phyloP scores from a whole-genome alignment of 768 basidiomycete genomes.

The Podaxis sp. region DNA sequence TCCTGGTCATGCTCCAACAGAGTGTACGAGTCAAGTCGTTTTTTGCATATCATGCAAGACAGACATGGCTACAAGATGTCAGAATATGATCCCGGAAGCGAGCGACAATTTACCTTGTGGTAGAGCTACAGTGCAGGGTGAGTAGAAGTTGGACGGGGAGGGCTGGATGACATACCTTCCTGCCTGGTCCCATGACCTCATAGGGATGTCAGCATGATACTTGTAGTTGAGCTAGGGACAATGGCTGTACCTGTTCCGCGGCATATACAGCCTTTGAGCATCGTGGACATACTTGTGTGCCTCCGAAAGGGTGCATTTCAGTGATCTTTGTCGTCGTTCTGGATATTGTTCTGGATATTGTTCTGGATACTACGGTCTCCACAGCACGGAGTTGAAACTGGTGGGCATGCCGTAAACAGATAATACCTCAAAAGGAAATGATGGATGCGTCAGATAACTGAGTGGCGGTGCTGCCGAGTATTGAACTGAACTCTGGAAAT shows the following conservation, averaged over 20 bases:
- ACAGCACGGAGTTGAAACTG: neutral
- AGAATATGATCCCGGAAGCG: neutral
- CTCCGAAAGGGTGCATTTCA: conserved; percentile 49
- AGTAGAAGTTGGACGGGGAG: neutral
- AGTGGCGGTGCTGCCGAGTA: neutral
- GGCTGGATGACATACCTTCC: conserved; percentile 55
- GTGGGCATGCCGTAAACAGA: neutral
- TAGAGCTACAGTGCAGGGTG: conserved; percentile 48
- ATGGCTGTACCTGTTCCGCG: conserved; percentile 69
- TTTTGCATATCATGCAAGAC: conserved; percentile 70
- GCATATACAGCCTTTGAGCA: conserved; percentile 80
- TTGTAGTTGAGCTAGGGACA: neutral
- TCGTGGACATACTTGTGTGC: conserved; percentile 65
- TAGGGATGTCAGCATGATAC: conserved; percentile 9
- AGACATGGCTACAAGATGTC: conserved; percentile 59
- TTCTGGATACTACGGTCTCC: neutral
- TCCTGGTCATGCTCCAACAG: conserved; percentile 81
- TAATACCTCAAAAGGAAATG: neutral
- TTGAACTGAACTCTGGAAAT: too few species aligned
- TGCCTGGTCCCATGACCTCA: conserved; percentile 81
- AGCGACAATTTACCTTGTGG: conserved; percentile 53
- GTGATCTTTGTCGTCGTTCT: conserved; percentile 35
- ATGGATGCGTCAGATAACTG: neutral
- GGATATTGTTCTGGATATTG: neutral
- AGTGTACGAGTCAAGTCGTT: conserved; percentile 71